Evolutionary conservation across 805 yeast species (phyloP).

Genomic region (Ogataea dorogensis): DNA sequence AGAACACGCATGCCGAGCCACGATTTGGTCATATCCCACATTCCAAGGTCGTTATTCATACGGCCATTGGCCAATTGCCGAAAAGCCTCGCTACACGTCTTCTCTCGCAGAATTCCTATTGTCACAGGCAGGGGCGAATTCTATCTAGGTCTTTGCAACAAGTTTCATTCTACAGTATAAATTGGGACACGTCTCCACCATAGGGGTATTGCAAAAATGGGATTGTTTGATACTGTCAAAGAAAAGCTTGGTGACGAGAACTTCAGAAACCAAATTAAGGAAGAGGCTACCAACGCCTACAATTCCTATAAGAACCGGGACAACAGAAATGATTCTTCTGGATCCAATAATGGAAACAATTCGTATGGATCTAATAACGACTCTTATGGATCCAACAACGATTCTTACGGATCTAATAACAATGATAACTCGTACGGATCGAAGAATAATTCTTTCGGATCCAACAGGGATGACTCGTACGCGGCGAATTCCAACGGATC

Average conservation of each 20-base stretch:
- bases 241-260: constrained; percentile 31
- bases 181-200: constrained; percentile 1
- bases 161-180: constrained; percentile 9
- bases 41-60: background rate
- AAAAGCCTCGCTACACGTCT: background rate
- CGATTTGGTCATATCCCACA: constrained; percentile 1
- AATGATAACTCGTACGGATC: constrained; percentile 30
- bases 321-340: constrained; percentile 25
- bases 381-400: constrained; percentile 34
- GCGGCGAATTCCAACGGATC: constrained; percentile 25
- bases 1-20: constrained; percentile 6
- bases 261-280: constrained; percentile 24
- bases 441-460: constrained; percentile 33
- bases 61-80: constrained; percentile 2
- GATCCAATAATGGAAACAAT: constrained; percentile 27
- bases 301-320: constrained; percentile 24
- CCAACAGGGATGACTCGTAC: constrained; percentile 32
- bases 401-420: constrained; percentile 36
- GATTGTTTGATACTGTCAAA: constrained; percentile 43
- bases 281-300: constrained; percentile 30
- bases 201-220: constrained; percentile 26
- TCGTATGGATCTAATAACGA: constrained; percentile 33
- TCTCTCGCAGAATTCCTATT: background rate
- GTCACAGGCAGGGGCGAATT: constrained; percentile 4
- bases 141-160: background rate